phyloP scores from a whole-genome alignment of 2,329 filamentous ascomycete species.

The Colletotrichum lini region DNA sequence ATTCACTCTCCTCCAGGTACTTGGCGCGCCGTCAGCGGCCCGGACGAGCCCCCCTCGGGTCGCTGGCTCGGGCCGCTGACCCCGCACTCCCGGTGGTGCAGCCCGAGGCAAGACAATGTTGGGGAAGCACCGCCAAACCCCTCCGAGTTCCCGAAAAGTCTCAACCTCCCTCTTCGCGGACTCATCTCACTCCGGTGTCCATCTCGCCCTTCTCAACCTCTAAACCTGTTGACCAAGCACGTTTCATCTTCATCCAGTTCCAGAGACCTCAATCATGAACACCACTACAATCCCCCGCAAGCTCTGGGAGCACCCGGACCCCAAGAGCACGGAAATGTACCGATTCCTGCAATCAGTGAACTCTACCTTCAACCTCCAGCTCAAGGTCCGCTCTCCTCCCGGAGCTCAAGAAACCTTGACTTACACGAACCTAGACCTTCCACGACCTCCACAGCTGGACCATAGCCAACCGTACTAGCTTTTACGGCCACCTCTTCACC shows the following conservation, averaged over 20 bases:
- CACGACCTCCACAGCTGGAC: constrained; percentile 80
- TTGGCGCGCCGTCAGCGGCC: background rate
- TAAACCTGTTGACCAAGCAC: background rate
- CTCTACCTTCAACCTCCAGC: constrained; percentile 64
- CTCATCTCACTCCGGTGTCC: background rate
- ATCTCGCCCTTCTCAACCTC: background rate
- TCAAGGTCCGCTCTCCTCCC: constrained; percentile 60
- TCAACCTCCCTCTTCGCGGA: constrained; percentile 14
- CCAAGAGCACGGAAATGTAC: constrained; percentile 75
- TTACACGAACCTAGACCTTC: constrained; percentile 67
- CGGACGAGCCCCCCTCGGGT: constrained; percentile 20
- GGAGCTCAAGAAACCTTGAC: background rate
- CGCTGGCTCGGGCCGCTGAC: constrained; percentile 30
- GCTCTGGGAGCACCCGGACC: constrained; percentile 78
- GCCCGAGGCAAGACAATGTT: constrained; percentile 37
- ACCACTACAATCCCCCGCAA: constrained; percentile 65
- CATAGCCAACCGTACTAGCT: constrained; percentile 70
- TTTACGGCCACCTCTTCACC: constrained; percentile 77
- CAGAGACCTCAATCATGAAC: constrained; percentile 47
- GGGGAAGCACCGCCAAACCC: constrained; percentile 30
- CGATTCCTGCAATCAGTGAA: constrained; percentile 78
- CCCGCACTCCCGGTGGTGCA: constrained; percentile 38
- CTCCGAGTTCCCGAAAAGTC: background rate
- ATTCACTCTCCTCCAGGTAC: background rate
- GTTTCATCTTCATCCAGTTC: background rate